phyloP scores from a whole-genome alignment of 371 early-diverging fungal genomes.

The Apophysomyces trapeziformis region DNA sequence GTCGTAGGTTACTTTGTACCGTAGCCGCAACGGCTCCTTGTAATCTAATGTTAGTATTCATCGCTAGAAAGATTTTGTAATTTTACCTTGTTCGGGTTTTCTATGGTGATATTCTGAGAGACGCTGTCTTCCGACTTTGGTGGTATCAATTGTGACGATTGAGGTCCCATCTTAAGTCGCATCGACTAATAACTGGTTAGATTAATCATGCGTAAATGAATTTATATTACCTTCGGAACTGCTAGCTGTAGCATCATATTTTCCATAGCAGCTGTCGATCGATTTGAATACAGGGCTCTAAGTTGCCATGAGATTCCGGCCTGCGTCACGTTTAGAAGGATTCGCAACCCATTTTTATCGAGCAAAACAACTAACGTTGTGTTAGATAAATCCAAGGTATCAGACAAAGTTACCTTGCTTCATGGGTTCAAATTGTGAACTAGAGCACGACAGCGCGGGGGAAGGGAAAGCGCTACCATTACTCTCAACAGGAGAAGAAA shows the following conservation, averaged over 20 bases:
- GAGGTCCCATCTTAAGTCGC: slow-evolving; percentile 68
- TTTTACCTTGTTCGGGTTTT: slow-evolving; percentile 56
- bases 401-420: slow-evolving; percentile 1
- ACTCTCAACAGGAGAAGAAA: not conserved
- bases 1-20: slow-evolving; percentile 71
- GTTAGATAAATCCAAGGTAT: not conserved
- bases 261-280: slow-evolving; percentile 56
- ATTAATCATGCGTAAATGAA: not conserved
- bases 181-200: slow-evolving; percentile 39
- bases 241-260: slow-evolving; percentile 54
- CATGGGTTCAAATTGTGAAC: not conserved
- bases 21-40: slow-evolving; percentile 65
- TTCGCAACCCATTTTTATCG: slow-evolving; percentile 67
- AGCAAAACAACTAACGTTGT: slow-evolving; percentile 47
- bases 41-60: not conserved
- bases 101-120: slow-evolving; percentile 57
- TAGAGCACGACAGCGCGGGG: slow-evolving; percentile 19
- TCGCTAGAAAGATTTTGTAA: not conserved
- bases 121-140: slow-evolving; percentile 62
- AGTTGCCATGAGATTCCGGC: slow-evolving; percentile 25
- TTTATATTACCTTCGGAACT: slow-evolving; percentile 50
- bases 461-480: slow-evolving; percentile 14
- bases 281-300: slow-evolving; percentile 55
- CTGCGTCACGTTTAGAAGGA: slow-evolving; percentile 44
- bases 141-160: slow-evolving; percentile 58